Conservation (phyloP, 805 yeast species). For the Yarrowia sp. region DNA sequence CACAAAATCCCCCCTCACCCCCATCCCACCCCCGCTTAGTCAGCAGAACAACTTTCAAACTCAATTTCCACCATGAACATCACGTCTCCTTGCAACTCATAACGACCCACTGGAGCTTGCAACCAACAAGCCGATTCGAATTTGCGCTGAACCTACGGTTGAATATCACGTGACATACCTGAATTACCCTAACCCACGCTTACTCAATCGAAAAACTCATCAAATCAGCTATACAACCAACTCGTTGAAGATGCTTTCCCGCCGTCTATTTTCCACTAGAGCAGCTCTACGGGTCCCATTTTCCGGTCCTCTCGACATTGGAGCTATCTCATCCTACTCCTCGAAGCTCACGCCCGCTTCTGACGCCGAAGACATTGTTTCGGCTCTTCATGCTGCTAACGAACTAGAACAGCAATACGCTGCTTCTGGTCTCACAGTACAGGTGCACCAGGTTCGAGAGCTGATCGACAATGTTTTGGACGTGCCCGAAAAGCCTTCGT, state of each 20-base stretch:
- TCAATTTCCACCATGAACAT: no score
- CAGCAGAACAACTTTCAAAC: no score
- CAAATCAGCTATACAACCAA: no score
- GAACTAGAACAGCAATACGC: not conserved
- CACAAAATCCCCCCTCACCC: no score
- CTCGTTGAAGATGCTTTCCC: not conserved
- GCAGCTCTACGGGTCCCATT: conserved; percentile 3
- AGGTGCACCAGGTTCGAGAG: conserved; percentile 2
- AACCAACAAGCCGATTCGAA: no score
- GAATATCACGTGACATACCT: no score
- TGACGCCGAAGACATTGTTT: not conserved
- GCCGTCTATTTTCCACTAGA: not conserved
- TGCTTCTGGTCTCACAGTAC: not conserved
- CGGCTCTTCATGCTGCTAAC: conserved; percentile 13
- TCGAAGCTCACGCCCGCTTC: not conserved
- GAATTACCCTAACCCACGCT: no score
- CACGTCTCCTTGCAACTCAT: no score
- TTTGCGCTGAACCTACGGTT: no score
- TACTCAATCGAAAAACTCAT: no score
- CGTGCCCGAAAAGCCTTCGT: not conserved
- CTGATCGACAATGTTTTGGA: not conserved
- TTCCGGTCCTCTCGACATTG: conserved; percentile 14
- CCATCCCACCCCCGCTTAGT: no score
- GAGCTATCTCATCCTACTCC: not conserved
- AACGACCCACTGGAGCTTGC: no score